Evolutionary conservation across 129 eudicot species (phyloP).

Genomic region (Pittosporum tobira): DNA sequence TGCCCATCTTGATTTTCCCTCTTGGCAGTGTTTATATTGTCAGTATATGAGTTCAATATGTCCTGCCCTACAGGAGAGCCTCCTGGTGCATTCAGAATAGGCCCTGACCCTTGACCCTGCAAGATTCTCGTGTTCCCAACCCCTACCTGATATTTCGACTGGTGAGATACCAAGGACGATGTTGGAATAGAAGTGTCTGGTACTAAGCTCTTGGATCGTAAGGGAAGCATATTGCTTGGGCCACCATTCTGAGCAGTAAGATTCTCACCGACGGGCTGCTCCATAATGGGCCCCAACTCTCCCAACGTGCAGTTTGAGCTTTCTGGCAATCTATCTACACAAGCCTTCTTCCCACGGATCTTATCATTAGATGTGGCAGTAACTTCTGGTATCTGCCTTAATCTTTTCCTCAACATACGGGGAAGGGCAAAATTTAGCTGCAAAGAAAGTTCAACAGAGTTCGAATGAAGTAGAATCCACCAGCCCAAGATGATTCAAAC

Average conservation of each 20-base stretch:
- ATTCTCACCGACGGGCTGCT: conserved; percentile 46
- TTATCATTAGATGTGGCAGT: conserved; percentile 32
- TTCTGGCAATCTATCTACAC: conserved; percentile 56
- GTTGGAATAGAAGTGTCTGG: conserved; percentile 36
- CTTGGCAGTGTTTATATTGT: conserved; percentile 43
- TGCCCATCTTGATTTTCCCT: conserved; percentile 76
- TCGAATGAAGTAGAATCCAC: conserved; percentile 6
- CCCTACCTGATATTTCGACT: conserved; percentile 57
- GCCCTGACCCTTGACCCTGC: conserved; percentile 61
- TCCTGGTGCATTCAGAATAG: conserved; percentile 30
- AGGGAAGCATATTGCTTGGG: conserved; percentile 37
- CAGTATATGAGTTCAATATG: conserved; percentile 46
- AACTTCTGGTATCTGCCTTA: conserved; percentile 49
- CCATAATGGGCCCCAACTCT: conserved; percentile 36
- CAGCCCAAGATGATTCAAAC: conserved; percentile 1
- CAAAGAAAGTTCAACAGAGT: conserved; percentile 7
- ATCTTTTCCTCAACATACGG: conserved; percentile 55
- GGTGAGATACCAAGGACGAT: conserved; percentile 45
- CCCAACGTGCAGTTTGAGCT: conserved; percentile 34
- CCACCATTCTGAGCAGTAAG: conserved; percentile 39
- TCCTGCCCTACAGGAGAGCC: conserved; percentile 59
- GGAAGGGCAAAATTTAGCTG: conserved; percentile 58
- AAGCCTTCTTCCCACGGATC: conserved; percentile 56
- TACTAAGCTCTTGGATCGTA: conserved; percentile 29
- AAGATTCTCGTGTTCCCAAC: conserved; percentile 42